These are phyloP conservation scores for Pythium phragmitis DNA, from an alignment of 352 stramenopile genomes.

Conservation along the genomic window DNA sequence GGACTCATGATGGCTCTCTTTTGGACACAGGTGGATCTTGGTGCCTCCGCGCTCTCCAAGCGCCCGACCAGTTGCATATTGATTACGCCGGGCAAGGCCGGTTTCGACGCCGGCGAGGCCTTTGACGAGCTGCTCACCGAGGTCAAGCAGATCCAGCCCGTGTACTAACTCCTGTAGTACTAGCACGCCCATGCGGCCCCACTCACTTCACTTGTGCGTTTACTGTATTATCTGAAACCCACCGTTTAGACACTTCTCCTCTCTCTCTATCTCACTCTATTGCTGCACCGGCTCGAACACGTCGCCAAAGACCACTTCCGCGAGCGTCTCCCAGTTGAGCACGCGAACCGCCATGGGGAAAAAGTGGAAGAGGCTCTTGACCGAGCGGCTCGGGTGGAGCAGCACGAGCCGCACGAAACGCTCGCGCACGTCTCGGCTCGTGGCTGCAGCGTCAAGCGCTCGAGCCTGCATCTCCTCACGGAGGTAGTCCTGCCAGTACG, in stretches of 20 bases:
- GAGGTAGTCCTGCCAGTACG: conserved; percentile 80
- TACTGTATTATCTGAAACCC: conserved; percentile 32
- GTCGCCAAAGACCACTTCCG: conserved; percentile 58
- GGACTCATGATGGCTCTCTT: conserved; percentile 3
- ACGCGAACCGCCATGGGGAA: conserved; percentile 43
- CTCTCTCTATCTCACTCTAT: neutral
- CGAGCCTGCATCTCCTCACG: conserved; percentile 32
- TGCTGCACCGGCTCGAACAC: conserved; percentile 34
- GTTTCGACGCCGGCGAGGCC: conserved; percentile 86
- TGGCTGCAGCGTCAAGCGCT: conserved; percentile 21
- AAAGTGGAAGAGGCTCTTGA: conserved; percentile 72
- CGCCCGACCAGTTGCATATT: conserved; percentile 98
- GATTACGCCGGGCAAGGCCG: conserved; percentile 92
- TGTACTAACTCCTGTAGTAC: conserved; percentile 49
- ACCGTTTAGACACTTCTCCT: conserved; percentile 12
- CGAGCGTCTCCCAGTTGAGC: conserved; percentile 62
- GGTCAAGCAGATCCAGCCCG: conserved; percentile 85
- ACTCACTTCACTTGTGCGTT: conserved; percentile 12
- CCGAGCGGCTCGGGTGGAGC: conserved; percentile 72
- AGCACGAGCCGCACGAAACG: conserved; percentile 76
- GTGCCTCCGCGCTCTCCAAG: conserved; percentile 96
- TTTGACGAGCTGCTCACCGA: conserved; percentile 91
- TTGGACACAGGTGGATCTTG: conserved; percentile 83
- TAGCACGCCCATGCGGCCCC: conserved; percentile 8
- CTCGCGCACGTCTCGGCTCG: conserved; percentile 39